Conservation (phyloP, 1,139 yeast species). For the Pichia sp. region DNA sequence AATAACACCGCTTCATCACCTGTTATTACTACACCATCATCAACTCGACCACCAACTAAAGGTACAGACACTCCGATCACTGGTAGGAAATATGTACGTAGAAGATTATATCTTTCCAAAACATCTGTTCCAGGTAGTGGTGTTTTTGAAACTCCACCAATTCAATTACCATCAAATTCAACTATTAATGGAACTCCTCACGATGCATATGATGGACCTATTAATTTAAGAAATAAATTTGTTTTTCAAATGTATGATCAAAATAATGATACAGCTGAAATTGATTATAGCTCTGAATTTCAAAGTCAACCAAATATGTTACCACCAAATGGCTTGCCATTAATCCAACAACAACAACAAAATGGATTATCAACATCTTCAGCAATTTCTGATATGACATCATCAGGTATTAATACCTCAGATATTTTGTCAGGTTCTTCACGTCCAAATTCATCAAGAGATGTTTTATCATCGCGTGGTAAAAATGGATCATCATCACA, state of each 20-base stretch:
- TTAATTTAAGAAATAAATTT: conserved; percentile 7
- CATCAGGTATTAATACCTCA: not conserved
- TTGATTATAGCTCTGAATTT: conserved; percentile 2
- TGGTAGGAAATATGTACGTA: conserved; percentile 9
- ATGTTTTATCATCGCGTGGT: not conserved
- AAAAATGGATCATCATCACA: not conserved
- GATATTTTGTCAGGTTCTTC: not conserved
- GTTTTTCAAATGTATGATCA: conserved; percentile 12
- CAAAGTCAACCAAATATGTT: conserved; percentile 13
- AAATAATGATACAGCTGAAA: not conserved
- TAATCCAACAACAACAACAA: not conserved
- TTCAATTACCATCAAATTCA: conserved; percentile 6
- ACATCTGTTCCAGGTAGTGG: conserved; percentile 15
- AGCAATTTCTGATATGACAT: not conserved
- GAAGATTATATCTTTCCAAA: conserved; percentile 12
- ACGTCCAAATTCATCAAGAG: not conserved
- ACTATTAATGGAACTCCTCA: not conserved
- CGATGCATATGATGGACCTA: not conserved
- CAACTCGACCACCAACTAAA: conserved; percentile 4
- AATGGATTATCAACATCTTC: not conserved
- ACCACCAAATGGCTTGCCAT: not conserved
- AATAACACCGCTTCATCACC: not conserved
- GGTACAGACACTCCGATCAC: not conserved
- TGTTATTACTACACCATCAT: not conserved
- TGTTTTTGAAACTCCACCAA: conserved; percentile 16